phyloP scores from a whole-genome alignment of 345 rosid genomes.

The Salix udensis region DNA sequence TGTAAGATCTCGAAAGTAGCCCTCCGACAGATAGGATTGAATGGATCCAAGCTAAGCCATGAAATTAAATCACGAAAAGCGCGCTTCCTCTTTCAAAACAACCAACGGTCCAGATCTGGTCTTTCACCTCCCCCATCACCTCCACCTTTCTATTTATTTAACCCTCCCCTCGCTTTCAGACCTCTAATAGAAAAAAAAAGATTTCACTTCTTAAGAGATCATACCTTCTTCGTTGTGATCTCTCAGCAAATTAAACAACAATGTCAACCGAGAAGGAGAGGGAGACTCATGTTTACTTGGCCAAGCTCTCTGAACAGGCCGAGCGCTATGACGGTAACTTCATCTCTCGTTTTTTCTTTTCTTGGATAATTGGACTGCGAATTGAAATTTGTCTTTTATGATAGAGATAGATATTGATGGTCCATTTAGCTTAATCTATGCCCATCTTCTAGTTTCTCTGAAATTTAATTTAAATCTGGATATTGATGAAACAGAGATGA shows the following conservation, averaged over 20 bases:
- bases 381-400: no score
- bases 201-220: neutral
- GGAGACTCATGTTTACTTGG: conserved; percentile 77
- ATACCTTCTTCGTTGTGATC: neutral
- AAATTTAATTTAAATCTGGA: neutral
- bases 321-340: conserved; percentile 79
- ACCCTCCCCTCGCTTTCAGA: conserved; percentile 5
- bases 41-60: neutral
- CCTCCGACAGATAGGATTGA: neutral
- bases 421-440: neutral
- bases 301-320: conserved; percentile 95
- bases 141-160: conserved; percentile 21
- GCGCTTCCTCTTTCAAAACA: conserved; percentile 22
- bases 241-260: neutral
- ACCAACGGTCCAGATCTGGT: conserved; percentile 61
- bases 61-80: conserved; percentile 4
- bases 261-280: conserved; percentile 83
- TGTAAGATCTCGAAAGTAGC: neutral
- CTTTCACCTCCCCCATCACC: conserved; percentile 33
- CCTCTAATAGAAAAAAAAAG: neutral
- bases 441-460: neutral
- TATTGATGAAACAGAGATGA: conserved; percentile 63
- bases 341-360: neutral
- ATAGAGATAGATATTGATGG: no score
- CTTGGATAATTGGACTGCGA: no score